Conservation (phyloP, 305 asterid species). For the Solanum hybrid region DNA sequence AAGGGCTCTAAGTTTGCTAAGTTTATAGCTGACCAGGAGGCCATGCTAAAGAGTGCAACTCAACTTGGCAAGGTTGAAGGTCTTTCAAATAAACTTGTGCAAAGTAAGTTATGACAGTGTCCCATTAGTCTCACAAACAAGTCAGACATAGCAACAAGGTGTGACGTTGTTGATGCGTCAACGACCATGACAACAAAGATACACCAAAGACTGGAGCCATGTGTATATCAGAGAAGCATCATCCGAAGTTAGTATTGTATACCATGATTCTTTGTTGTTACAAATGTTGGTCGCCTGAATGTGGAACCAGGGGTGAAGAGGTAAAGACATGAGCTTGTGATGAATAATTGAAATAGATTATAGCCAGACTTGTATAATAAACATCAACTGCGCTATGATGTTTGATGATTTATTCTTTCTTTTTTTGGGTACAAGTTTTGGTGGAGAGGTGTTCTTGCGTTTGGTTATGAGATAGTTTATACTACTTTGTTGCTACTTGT, state of each 20-base stretch:
- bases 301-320: background rate
- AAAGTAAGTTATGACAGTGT: conserved; percentile 56
- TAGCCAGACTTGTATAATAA: background rate
- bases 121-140: background rate
- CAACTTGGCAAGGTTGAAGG: conserved; percentile 34
- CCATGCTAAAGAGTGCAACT: conserved; percentile 33
- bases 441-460: background rate
- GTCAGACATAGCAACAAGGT: background rate
- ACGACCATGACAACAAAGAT: background rate
- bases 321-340: background rate
- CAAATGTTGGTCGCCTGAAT: background rate
- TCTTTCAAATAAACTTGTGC: conserved; percentile 25
- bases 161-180: background rate
- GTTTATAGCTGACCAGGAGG: conserved; percentile 60
- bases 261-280: background rate
- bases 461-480: background rate
- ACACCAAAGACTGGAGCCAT: background rate
- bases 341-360: background rate
- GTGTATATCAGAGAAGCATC: background rate
- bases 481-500: background rate
- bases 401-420: background rate
- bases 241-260: background rate
- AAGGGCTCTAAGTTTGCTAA: conserved; percentile 90
- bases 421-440: background rate
- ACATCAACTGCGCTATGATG: background rate